These are phyloP conservation scores for Acanthamoeba healyi DNA, from an alignment of 208 protist species.

Conservation along the genomic window DNA sequence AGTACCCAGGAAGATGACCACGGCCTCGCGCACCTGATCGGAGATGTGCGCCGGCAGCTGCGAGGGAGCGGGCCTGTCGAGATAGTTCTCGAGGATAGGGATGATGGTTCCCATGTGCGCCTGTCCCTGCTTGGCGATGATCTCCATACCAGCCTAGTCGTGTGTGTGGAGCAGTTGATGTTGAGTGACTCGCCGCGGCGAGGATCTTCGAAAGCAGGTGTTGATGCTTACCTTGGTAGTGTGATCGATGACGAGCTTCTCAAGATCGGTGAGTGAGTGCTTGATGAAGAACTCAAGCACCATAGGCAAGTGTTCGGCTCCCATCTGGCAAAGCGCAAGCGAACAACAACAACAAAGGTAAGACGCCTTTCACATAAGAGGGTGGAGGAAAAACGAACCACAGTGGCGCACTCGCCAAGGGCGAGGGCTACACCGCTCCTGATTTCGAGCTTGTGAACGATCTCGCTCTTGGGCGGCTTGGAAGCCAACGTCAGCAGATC, in stretches of 20 bases:
- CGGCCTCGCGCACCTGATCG: slow-evolving; percentile 81
- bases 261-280: slow-evolving; percentile 8
- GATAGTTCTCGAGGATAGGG: slow-evolving; percentile 55
- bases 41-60: slow-evolving; percentile 2
- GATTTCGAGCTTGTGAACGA: slow-evolving; percentile 35
- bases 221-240: slow-evolving; percentile 23
- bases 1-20: slow-evolving; percentile 87
- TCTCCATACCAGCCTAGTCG: slow-evolving; percentile 61
- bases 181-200: not conserved
- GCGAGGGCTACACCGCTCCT: slow-evolving; percentile 47
- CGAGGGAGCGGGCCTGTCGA: slow-evolving; percentile 30
- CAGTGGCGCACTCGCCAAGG: slow-evolving; percentile 34
- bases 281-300: slow-evolving; percentile 66
- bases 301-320: slow-evolving; percentile 41
- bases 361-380: not conserved
- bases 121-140: slow-evolving; percentile 65
- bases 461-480: slow-evolving; percentile 30
- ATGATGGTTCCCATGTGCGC: slow-evolving; percentile 46
- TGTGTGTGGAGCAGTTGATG: not conserved
- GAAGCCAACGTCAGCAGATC: not conserved
- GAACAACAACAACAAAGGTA: not conserved
- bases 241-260: slow-evolving; percentile 47
- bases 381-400: not conserved
- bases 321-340: not conserved
- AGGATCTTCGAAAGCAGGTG: not conserved